Base-by-base conservation (phyloP, 768 basidiomycete genomes). In the Tulasnella sp. region DNA sequence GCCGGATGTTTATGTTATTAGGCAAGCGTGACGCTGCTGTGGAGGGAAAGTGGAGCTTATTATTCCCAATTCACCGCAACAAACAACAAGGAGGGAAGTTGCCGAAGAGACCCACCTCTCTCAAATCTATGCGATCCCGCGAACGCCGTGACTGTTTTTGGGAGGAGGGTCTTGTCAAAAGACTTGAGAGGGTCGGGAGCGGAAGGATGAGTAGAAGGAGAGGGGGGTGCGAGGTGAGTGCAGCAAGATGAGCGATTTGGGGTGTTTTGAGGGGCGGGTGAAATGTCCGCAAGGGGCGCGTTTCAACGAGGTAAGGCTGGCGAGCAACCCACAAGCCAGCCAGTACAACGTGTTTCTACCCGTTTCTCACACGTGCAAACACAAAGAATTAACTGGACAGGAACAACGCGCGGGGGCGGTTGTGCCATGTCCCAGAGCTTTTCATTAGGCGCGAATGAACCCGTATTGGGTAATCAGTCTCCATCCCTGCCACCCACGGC, bases 31-130 rank as follows among this genome's bases (percentile, higher is more conserved):
- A 54, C 54, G 54, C 54, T 54, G 54, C 54, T 54, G 54, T 54
- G 54, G 54, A 54, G 54, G 54, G 54, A 54, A 54, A 54, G 54
- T 54, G 54, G 54, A 54, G 54, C 54, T 54, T 54, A 54, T 54
- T 54, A 54, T 54, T n/a, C 54, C 54, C 22, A 54, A 54, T 54
- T 54, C 54, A n/a, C 54, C 54, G 54, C 54, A 24, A 46, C 18
- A 46, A 12, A 20, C 46, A 20, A 46, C 14, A 44, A 9, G 1
- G 16, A 18, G 22, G 54, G 54, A 54, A 54, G 54, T 54, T 54
- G 54, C 54, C 54, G 54, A 20, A 54, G 12, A 0, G 2, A 54
- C 54, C 24, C n/a, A 54, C 54, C 54, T 54, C 54, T 22, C 54
- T 20, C 16, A 54, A 54, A 54, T 54, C 22, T 54, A 54, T 54